phyloP scores from a whole-genome alignment of 1,284 basidiomycete genomes.

The Cryptococcus depauperatus region DNA sequence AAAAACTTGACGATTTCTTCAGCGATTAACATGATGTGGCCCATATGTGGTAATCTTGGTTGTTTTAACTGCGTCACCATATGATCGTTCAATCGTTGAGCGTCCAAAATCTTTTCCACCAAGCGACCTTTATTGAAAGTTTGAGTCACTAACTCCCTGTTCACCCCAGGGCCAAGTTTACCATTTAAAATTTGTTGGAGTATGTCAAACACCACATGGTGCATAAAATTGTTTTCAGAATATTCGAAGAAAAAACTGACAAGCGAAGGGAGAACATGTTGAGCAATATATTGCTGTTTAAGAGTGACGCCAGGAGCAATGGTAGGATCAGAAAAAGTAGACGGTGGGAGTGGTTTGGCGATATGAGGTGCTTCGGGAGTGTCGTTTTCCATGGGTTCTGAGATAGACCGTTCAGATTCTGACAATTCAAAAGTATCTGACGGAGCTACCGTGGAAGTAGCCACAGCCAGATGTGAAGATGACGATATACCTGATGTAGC shows the following conservation, averaged over 20 bases:
- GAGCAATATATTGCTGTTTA: conserved; percentile 65
- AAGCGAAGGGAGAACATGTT: conserved; percentile 62
- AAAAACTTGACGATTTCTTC: conserved; percentile 47
- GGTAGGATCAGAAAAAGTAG: background rate
- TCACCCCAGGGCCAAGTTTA: conserved; percentile 63
- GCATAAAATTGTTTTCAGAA: conserved; percentile 96
- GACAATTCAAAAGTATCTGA: conserved; percentile 20
- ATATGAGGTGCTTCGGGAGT: background rate
- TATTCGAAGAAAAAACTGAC: conserved; percentile 90
- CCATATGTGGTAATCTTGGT: conserved; percentile 90
- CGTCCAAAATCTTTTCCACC: conserved; percentile 74
- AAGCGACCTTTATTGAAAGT: conserved; percentile 72
- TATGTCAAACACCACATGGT: conserved; percentile 94
- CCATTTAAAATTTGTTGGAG: conserved; percentile 93
- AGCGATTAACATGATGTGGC: conserved; percentile 80
- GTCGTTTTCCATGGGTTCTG: background rate
- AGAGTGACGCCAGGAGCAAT: conserved; percentile 59
- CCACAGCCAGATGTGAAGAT: conserved; percentile 21
- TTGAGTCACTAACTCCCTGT: conserved; percentile 69
- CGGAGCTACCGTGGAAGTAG: conserved; percentile 22
- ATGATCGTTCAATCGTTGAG: conserved; percentile 66
- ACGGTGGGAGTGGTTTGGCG: background rate
- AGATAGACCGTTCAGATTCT: background rate
- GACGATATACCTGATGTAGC: conserved; percentile 18
- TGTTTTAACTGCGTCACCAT: conserved; percentile 62